Percentiles rank a stretch among this genome's conserved stretches.
phyloP scores from a whole-genome alignment of 768 basidiomycete species.

The Rhodotorula graminis region DNA sequence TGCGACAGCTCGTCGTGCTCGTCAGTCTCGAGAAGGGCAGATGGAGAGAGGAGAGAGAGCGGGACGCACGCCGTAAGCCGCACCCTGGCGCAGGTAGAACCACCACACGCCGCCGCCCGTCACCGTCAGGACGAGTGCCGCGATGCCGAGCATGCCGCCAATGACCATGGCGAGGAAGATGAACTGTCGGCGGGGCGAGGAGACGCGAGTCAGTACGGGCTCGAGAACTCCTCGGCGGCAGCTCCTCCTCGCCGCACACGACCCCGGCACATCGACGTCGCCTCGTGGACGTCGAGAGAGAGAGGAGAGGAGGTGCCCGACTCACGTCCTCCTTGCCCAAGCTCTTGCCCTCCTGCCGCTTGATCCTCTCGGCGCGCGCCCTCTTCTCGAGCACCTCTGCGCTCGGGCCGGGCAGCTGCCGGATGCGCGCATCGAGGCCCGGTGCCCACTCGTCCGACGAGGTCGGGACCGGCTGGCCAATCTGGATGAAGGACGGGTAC shows the following conservation, averaged over 20 bases:
- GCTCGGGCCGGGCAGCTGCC: conserved; percentile 29
- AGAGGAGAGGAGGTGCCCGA: not conserved
- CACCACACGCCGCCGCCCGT: conserved; percentile 11
- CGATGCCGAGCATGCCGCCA: conserved; percentile 11
- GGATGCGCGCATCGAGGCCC: conserved; percentile 34
- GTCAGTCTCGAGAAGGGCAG: not conserved
- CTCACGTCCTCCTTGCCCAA: conserved; percentile 28
- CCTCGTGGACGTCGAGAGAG: too few relatives aligned
- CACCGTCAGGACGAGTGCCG: conserved; percentile 1
- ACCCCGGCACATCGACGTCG: too few relatives aligned
- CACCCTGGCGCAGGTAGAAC: conserved; percentile 22
- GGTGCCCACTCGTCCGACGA: conserved; percentile 24
- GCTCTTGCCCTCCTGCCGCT: conserved; percentile 2
- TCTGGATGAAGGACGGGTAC: conserved; percentile 79
- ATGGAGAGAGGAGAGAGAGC: not conserved
- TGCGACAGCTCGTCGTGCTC: not conserved
- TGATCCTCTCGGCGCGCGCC: conserved; percentile 2
- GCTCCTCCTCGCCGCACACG: not conserved
- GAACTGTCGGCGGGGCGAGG: conserved; percentile 4
- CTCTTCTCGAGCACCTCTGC: conserved; percentile 15
- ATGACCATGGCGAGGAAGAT: conserved; percentile 30
- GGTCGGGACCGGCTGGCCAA: conserved; percentile 20
- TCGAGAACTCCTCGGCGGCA: not conserved
- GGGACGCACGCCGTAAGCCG: conserved; percentile 6
- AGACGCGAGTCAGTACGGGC: too few relatives aligned